phyloP scores from a whole-genome alignment of 805 yeast species.

The Lipomyces orientalis region DNA sequence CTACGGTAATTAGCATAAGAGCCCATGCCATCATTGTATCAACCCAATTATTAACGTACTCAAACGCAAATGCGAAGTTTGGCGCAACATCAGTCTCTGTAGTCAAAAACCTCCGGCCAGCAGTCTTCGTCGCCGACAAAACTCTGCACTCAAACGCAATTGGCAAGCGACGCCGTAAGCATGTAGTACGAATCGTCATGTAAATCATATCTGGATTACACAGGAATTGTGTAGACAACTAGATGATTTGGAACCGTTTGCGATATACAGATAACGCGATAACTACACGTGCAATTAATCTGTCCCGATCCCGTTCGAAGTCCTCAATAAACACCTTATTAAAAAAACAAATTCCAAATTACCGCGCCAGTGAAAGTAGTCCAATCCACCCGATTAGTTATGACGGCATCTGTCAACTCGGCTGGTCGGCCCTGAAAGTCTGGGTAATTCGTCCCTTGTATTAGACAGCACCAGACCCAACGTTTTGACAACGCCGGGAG shows the following conservation, averaged over 20 bases:
- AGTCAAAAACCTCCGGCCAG: background rate
- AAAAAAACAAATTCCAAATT: background rate
- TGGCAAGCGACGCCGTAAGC: background rate
- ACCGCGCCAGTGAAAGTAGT: background rate
- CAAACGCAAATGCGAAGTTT: constrained; percentile 34
- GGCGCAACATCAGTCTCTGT: constrained; percentile 12
- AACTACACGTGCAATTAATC: background rate
- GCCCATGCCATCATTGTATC: background rate
- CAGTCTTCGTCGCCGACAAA: background rate
- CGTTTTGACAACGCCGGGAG: no score
- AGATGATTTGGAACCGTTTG: background rate
- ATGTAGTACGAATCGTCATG: background rate
- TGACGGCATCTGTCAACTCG: no score
- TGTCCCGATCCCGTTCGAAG: background rate
- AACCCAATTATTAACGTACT: constrained; percentile 16
- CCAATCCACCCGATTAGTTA: background rate
- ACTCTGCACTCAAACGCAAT: background rate
- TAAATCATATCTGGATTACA: background rate
- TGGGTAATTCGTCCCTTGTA: no score
- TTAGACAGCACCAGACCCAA: no score
- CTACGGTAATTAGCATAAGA: constrained; percentile 23
- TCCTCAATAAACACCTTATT: background rate
- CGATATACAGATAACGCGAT: background rate
- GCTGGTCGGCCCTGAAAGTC: no score
- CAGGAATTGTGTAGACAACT: background rate